Percentiles rank a stretch among this genome's conserved stretches.
phyloP scores from a whole-genome alignment of 345 rosid genomes.

The Rhizophora mangle region DNA sequence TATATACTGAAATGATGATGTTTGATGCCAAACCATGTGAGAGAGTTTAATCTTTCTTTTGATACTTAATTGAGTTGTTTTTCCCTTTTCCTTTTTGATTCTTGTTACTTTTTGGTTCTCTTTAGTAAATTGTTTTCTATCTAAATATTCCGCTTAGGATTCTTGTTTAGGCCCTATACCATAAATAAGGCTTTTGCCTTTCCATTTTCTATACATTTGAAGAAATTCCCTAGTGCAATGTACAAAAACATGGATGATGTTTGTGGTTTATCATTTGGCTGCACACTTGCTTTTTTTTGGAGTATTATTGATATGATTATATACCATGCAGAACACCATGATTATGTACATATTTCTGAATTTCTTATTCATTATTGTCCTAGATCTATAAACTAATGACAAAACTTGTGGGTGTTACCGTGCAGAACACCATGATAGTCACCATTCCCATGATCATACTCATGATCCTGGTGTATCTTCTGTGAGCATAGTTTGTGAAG shows the following conservation, averaged over 20 bases:
- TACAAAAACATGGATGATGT: not conserved
- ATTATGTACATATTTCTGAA: not conserved
- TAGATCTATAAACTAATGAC: not conserved
- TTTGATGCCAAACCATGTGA: too few species aligned
- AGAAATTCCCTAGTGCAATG: not conserved
- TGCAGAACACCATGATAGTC: slow-evolving; percentile 69
- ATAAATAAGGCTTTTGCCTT: not conserved
- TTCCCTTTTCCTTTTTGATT: too few species aligned
- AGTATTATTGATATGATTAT: not conserved
- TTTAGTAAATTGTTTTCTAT: not conserved
- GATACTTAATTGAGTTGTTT: too few species aligned
- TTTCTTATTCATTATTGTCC: not conserved
- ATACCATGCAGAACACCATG: too few species aligned
- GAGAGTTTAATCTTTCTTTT: too few species aligned
- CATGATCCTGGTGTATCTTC: slow-evolving; percentile 98
- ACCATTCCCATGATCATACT: slow-evolving; percentile 80
- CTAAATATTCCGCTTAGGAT: not conserved
- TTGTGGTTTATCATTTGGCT: not conserved
- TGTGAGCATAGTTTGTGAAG: slow-evolving; percentile 90
- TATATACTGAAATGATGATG: too few species aligned
- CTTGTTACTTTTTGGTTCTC: not conserved
- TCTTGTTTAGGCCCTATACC: not conserved
- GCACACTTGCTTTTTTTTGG: not conserved
- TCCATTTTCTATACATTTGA: not conserved
- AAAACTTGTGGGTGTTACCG: not conserved